Evolutionary conservation across 2,329 filamentous ascomycete genomes (phyloP).

Genomic region (Emydomyces testavorans): DNA sequence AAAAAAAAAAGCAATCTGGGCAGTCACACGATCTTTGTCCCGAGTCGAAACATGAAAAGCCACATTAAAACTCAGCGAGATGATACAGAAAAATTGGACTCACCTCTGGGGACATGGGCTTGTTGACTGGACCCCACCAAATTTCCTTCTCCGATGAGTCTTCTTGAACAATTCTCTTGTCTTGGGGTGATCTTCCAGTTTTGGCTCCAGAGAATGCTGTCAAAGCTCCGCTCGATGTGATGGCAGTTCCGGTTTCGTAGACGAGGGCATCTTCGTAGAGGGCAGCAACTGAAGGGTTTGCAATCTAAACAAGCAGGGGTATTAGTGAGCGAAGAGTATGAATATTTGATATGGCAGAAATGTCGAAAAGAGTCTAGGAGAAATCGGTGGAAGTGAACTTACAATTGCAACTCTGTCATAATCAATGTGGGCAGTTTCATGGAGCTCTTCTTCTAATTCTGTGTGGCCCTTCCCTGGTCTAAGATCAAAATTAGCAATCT

Average conservation of each 20-base stretch:
- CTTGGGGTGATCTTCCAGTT: constrained; percentile 89
- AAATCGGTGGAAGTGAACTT: constrained; percentile 33
- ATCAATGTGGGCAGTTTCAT: constrained; percentile 97
- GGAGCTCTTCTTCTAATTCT: constrained; percentile 93
- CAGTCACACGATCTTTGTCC: constrained; percentile 5
- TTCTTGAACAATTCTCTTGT: constrained; percentile 97
- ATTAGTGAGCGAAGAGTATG: constrained; percentile 8
- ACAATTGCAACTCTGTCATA: constrained; percentile 97
- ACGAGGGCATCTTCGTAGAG: constrained; percentile 98
- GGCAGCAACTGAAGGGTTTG: constrained; percentile 88
- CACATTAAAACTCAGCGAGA: background rate
- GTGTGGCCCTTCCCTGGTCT: constrained; percentile 83
- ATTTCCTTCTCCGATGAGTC: constrained; percentile 76
- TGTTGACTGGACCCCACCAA: constrained; percentile 99
- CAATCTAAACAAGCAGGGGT: constrained; percentile 43
- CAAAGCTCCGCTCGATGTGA: constrained; percentile 87
- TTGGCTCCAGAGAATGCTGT: constrained; percentile 97
- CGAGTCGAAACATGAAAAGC: background rate
- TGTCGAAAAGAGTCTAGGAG: too few species aligned
- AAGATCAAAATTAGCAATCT: constrained; percentile 17
- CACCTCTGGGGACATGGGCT: constrained; percentile 95
- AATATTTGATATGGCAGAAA: background rate
- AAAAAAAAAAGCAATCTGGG: background rate
- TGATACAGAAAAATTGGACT: constrained; percentile 31
- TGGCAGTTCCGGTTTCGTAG: constrained; percentile 94